These are phyloP conservation scores for Rhododendron ovatum DNA, from an alignment of 148 eudicot species.

Conservation along the genomic window DNA sequence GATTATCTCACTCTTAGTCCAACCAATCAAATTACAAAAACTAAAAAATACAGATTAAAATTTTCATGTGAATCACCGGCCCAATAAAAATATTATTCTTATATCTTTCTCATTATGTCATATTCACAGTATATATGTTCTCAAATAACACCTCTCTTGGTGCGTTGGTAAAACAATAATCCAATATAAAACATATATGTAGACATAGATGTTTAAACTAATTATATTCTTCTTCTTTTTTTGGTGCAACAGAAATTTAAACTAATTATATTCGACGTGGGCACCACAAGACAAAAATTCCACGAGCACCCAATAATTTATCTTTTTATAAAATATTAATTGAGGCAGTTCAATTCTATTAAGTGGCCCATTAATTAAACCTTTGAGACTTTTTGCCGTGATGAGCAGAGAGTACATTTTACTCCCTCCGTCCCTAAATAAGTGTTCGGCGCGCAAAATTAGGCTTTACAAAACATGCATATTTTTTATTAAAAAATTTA, in stretches of 20 bases:
- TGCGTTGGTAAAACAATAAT: no score
- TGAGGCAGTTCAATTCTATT: no score
- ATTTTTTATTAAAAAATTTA: no score
- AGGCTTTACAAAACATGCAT: no score
- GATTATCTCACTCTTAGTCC: not conserved
- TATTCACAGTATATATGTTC: not conserved
- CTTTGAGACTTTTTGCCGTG: no score
- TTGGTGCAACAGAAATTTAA: no score
- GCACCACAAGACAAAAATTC: not conserved
- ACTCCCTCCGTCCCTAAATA: no score
- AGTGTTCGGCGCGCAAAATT: no score
- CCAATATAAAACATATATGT: not conserved
- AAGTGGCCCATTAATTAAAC: no score
- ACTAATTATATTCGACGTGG: not conserved
- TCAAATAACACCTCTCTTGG: not conserved
- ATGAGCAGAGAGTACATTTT: no score
- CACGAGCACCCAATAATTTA: not conserved
- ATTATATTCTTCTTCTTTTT: no score
- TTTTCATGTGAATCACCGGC: not conserved
- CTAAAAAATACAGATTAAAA: not conserved
- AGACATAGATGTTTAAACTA: not conserved
- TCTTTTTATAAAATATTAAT: not conserved
- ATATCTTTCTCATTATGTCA: not conserved
- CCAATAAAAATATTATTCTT: not conserved
- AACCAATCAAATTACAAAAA: not conserved